phyloP scores from a whole-genome alignment of 768 basidiomycete species.

The Mrakia blollopis region DNA sequence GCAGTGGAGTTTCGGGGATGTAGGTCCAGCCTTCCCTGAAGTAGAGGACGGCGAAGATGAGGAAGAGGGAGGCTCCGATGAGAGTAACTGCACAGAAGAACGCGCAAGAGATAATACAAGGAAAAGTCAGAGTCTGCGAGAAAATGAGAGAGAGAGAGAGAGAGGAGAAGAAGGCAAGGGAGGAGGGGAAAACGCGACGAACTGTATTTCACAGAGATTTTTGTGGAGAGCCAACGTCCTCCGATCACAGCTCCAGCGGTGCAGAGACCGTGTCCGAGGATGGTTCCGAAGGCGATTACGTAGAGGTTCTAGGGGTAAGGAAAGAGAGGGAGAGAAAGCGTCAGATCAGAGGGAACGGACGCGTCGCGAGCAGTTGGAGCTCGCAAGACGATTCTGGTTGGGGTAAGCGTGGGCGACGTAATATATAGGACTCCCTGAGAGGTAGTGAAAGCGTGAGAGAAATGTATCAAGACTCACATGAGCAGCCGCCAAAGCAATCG shows the following conservation, averaged over 20 bases:
- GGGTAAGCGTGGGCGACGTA: no score
- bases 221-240: slow-evolving; percentile 84
- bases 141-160: not conserved
- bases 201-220: slow-evolving; percentile 94
- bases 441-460: not conserved
- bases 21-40: slow-evolving; percentile 56
- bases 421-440: no score
- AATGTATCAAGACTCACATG: slow-evolving; percentile 58
- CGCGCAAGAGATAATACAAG: not conserved
- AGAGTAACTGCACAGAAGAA: slow-evolving; percentile 59
- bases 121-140: no score
- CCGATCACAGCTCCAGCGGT: slow-evolving; percentile 88
- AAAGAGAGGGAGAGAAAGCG: not conserved
- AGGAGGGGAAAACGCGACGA: slow-evolving; percentile 39
- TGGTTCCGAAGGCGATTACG: slow-evolving; percentile 81
- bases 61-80: slow-evolving; percentile 73
- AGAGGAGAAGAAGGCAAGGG: not conserved
- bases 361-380: not conserved
- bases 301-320: slow-evolving; percentile 68
- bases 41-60: slow-evolving; percentile 76
- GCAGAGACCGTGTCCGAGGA: slow-evolving; percentile 80
- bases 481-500: slow-evolving; percentile 89
- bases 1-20: not conserved
- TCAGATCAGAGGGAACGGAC: not conserved
- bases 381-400: no score